Evolutionary conservation across 2,329 filamentous ascomycete species (phyloP).

Genomic region (Fragosphaeria purpurea): DNA sequence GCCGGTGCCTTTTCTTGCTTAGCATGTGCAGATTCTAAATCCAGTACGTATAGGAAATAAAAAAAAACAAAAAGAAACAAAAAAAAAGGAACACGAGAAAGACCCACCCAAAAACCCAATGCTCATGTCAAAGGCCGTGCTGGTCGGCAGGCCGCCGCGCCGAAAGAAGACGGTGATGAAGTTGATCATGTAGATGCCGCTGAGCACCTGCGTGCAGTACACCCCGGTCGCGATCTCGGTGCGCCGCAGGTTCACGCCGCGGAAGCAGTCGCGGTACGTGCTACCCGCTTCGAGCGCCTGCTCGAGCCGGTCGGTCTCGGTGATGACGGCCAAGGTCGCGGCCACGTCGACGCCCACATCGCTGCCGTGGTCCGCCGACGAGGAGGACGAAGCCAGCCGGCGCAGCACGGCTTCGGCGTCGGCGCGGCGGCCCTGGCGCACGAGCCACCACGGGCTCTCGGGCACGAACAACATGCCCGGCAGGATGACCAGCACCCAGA

Average conservation of each 20-base stretch:
- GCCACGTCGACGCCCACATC: conserved; percentile 36
- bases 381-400: conserved; percentile 29
- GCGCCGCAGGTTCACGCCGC: conserved; percentile 37
- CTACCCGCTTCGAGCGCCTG: conserved; percentile 39
- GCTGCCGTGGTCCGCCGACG: conserved; percentile 14
- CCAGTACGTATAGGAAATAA: too few relatives aligned
- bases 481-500: conserved; percentile 36
- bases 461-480: conserved; percentile 36
- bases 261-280: conserved; percentile 41
- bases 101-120: conserved; percentile 32
- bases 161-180: conserved; percentile 55
- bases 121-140: conserved; percentile 44
- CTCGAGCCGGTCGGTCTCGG: conserved; percentile 49
- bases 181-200: conserved; percentile 53
- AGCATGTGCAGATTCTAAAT: too few relatives aligned
- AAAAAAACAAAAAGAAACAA: conserved; percentile 2
- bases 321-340: conserved; percentile 43
- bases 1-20: conserved; percentile 26
- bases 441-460: conserved; percentile 41
- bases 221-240: conserved; percentile 50
- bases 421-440: conserved; percentile 29
- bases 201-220: conserved; percentile 55
- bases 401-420: conserved; percentile 31
- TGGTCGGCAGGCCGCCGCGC: conserved; percentile 41
- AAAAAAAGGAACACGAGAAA: conserved; percentile 9